A percentile compares a stretch with the other conserved stretches of the same genome.
Conservation (phyloP, 2,329 filamentous ascomycete species). For the Aspergillus floridensis region DNA sequence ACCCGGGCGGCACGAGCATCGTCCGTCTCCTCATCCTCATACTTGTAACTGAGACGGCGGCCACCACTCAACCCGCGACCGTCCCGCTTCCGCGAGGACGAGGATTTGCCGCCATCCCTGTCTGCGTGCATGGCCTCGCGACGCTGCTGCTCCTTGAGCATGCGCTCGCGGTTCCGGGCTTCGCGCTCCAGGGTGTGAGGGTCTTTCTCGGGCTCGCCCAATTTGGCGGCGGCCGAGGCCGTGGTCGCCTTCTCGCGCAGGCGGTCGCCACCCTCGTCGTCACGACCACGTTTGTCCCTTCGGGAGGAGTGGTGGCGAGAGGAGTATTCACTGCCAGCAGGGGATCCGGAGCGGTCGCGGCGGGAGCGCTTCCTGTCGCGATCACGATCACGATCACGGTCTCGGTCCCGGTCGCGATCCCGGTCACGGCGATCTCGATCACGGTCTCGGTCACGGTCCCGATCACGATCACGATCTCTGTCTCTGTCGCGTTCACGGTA, state of each 20-base stretch:
- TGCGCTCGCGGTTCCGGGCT: slow-evolving; percentile 59
- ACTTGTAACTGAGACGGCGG: slow-evolving; percentile 48
- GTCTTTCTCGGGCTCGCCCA: slow-evolving; percentile 55
- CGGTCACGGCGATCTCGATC: slow-evolving; percentile 30
- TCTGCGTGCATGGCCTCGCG: slow-evolving; percentile 51
- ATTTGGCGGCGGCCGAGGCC: slow-evolving; percentile 12
- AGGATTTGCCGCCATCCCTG: slow-evolving; percentile 25
- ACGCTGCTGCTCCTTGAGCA: slow-evolving; percentile 65
- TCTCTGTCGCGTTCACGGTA: slow-evolving; percentile 28
- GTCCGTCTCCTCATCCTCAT: slow-evolving; percentile 47
- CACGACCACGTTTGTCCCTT: slow-evolving; percentile 36
- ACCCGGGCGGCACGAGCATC: slow-evolving; percentile 35
- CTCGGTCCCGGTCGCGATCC: slow-evolving; percentile 30
- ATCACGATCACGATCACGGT: slow-evolving; percentile 40
- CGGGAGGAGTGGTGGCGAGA: slow-evolving; percentile 36
- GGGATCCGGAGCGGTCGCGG: slow-evolving; percentile 40
- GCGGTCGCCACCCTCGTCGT: slow-evolving; percentile 26
- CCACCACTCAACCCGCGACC: slow-evolving; percentile 31
- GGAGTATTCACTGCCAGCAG: slow-evolving; percentile 31
- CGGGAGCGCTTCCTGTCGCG: slow-evolving; percentile 42
- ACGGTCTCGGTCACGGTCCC: slow-evolving; percentile 27
- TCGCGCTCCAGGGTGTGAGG: slow-evolving; percentile 72
- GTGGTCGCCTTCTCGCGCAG: slow-evolving; percentile 16
- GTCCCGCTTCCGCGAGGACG: slow-evolving; percentile 33
- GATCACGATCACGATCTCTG: slow-evolving; percentile 38